Evolutionary conservation across 2,329 filamentous ascomycete species (phyloP).

Genomic region (Pseudocercospora ulei): DNA sequence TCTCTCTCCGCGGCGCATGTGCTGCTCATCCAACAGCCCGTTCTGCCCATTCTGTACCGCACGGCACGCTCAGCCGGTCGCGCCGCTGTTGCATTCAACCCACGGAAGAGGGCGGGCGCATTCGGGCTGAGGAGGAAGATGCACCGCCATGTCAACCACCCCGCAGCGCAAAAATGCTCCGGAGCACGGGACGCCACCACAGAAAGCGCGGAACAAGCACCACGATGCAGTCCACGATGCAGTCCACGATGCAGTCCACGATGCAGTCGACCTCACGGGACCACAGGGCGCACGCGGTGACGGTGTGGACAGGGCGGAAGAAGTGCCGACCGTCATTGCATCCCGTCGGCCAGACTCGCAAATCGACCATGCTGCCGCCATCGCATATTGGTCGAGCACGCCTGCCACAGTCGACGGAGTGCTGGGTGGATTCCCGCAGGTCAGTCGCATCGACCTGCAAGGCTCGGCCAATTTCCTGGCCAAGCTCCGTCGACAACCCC

Average conservation of each 20-base stretch:
- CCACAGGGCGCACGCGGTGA: constrained; percentile 1
- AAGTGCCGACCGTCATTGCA: constrained; percentile 7
- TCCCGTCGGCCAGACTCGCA: constrained; percentile 34
- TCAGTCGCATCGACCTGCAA: constrained; percentile 61
- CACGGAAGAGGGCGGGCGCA: too few relatives aligned
- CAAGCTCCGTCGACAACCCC: constrained; percentile 48
- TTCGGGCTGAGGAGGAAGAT: too few relatives aligned
- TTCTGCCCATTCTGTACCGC: too few relatives aligned
- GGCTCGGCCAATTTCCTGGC: constrained; percentile 60
- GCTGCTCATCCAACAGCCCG: too few relatives aligned
- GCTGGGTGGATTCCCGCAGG: constrained; percentile 63
- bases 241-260: neutral
- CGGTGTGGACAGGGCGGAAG: constrained; percentile 12
- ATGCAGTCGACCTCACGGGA: neutral
- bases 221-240: too few relatives aligned
- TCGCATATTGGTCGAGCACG: constrained; percentile 47
- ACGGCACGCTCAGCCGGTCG: too few relatives aligned
- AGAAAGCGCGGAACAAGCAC: constrained; percentile 11
- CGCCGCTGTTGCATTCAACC: too few relatives aligned
- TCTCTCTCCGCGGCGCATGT: too few relatives aligned
- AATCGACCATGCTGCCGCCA: constrained; percentile 39
- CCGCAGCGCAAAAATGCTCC: constrained; percentile 15
- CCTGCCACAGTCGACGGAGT: constrained; percentile 58
- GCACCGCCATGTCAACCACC: constrained; percentile 14
- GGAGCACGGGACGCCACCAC: constrained; percentile 10